Evolutionary conservation across 2,329 filamentous ascomycete species (phyloP).

Genomic region (Cordyceps javanica): DNA sequence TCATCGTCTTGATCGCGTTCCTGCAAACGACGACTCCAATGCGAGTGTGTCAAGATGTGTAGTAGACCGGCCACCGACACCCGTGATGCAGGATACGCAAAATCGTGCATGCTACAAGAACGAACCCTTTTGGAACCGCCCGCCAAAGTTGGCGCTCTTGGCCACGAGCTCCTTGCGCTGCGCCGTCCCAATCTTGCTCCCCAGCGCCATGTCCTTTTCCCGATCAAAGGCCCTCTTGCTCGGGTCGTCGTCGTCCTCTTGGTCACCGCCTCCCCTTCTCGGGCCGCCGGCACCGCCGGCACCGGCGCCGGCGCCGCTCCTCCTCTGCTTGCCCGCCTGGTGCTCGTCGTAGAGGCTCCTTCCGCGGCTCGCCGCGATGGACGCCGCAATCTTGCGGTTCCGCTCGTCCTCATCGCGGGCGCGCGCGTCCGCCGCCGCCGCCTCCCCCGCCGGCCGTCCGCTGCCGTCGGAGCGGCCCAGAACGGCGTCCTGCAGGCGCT

Average conservation of each 20-base stretch:
- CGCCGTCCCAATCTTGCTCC: conserved; percentile 62
- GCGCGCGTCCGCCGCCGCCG: conserved; percentile 32
- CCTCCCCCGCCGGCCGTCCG: conserved; percentile 34
- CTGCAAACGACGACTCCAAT: too few species aligned
- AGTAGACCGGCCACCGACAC: too few species aligned
- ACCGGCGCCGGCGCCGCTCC: conserved; percentile 14
- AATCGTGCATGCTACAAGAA: conserved; percentile 36
- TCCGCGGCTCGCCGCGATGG: conserved; percentile 48
- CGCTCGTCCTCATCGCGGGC: conserved; percentile 51
- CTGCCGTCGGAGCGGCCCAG: conserved; percentile 57
- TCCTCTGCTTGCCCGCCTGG: conserved; percentile 26
- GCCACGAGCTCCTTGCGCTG: conserved; percentile 75
- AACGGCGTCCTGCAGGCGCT: conserved; percentile 73
- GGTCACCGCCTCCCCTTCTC: conserved; percentile 22
- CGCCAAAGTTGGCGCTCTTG: conserved; percentile 74
- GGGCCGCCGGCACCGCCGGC: conserved; percentile 22
- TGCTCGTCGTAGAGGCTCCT: conserved; percentile 57
- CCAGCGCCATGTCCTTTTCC: conserved; percentile 87
- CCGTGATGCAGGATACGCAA: too few species aligned
- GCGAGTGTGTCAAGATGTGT: too few species aligned
- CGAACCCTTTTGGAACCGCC: conserved; percentile 72
- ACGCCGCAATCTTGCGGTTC: conserved; percentile 39
- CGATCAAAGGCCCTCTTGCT: conserved; percentile 83
- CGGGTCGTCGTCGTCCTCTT: conserved; percentile 77
- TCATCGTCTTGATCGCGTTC: too few species aligned